phyloP scores from a whole-genome alignment of 1,284 basidiomycete genomes.

The Porogramme epimiltina region DNA sequence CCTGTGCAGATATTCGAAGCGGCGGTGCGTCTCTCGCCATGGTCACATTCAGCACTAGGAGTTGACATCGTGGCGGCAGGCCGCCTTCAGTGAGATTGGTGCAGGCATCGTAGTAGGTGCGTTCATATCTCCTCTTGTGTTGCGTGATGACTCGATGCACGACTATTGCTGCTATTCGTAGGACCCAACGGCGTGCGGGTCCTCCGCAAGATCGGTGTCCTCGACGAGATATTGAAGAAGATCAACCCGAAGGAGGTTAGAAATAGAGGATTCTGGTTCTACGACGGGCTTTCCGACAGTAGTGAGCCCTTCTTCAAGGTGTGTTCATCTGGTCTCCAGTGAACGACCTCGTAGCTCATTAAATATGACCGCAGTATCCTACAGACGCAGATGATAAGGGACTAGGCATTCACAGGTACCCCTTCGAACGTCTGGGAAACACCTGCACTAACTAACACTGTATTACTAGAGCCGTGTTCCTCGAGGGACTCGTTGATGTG shows the following conservation, averaged over 20 bases:
- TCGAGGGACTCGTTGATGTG: slow-evolving; percentile 49
- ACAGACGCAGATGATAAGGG: slow-evolving; percentile 30
- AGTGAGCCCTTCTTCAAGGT: slow-evolving; percentile 51
- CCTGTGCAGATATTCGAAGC: slow-evolving; percentile 44
- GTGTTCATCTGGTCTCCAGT: too few species aligned
- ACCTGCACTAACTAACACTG: background rate
- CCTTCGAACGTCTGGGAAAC: slow-evolving; percentile 18
- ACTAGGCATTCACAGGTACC: slow-evolving; percentile 30
- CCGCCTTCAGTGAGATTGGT: slow-evolving; percentile 8
- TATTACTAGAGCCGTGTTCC: slow-evolving; percentile 44
- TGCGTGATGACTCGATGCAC: background rate
- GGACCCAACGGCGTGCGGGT: slow-evolving; percentile 53
- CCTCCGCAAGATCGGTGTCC: slow-evolving; percentile 45
- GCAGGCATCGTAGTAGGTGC: slow-evolving; percentile 10
- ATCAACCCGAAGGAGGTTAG: slow-evolving; percentile 38
- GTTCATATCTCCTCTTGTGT: background rate
- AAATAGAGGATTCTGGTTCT: slow-evolving; percentile 40
- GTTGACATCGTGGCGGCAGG: background rate
- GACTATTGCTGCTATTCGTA: slow-evolving; percentile 18
- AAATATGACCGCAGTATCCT: background rate
- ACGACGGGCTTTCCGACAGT: slow-evolving; percentile 40
- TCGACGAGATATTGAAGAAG: slow-evolving; percentile 44
- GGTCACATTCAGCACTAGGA: too few species aligned
- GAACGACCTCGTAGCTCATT: too few species aligned
- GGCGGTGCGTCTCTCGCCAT: background rate